Base-by-base conservation (phyloP, 148 eudicot genomes). In the Agrostemma githago region DNA sequence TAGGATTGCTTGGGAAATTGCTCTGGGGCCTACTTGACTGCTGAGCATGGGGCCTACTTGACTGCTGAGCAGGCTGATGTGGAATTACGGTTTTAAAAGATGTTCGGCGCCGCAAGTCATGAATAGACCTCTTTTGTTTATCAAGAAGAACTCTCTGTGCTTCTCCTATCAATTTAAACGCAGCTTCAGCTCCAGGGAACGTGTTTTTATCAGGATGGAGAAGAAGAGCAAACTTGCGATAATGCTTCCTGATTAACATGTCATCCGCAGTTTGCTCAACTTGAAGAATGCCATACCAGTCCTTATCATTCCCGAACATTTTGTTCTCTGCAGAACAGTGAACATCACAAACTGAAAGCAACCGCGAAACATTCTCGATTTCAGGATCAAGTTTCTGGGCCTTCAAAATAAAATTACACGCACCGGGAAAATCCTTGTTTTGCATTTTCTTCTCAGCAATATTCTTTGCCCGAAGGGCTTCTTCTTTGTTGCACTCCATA, bases 191-290 rank as follows among this genome's bases (percentile, higher is more conserved):
- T 26, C 96, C 98, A n/a, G 88, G 38, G 84, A 84, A 88, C 62
- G 84, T 81, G 82, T 90, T 93, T 79, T 93, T 93, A 76, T 93
- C 98, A n/a, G 98, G 98, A 73, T 93, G 98, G 68, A 93, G 90
- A 72, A 82, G 75, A 54, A 93, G 89, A 54, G 96, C 98, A 59
- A 89, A 76, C 79, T 84, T 90, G 57, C 88, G 84, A 75, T 84
- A 93, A 72, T 90, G 94, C 74, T 88, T 90, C 80, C 82, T 93
- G 34, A 93, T 86, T 43, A 80, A 74, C 65, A 72, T 71, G 19
- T 88, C 94, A 74, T 92, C 92, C 38, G 89, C 94, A 19, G 83
- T 76, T 40, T 74, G 85, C 68, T 84, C 87, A 44, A 89, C 42
- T 82, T 89, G 81, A 77, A 92, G 97, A 60, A 92, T 89, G 62